Conservation (phyloP, 2,329 filamentous ascomycete species). For the Paracoccidioides lutzii region DNA sequence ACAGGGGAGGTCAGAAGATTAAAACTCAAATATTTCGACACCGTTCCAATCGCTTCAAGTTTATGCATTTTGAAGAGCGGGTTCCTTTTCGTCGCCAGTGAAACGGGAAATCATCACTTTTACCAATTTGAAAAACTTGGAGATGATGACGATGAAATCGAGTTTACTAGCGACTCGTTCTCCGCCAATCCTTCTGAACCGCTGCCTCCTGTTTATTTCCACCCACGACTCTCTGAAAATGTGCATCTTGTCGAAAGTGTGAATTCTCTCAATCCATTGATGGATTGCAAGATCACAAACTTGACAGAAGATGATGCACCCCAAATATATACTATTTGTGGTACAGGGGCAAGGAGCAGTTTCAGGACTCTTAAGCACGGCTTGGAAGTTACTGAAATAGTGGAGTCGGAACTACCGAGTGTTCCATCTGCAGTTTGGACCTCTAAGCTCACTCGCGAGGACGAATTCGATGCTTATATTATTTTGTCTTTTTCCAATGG, state of each 20-base stretch:
- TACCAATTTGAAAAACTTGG: slow-evolving; percentile 97
- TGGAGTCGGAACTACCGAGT: slow-evolving; percentile 82
- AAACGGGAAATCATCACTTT: slow-evolving; percentile 85
- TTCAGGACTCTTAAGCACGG: slow-evolving; percentile 91
- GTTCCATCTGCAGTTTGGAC: slow-evolving; percentile 93
- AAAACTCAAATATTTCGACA: slow-evolving; percentile 97
- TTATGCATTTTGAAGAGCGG: slow-evolving; percentile 91
- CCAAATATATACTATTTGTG: slow-evolving; percentile 88
- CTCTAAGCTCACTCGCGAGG: slow-evolving; percentile 66
- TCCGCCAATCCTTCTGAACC: slow-evolving; percentile 59
- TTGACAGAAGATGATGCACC: slow-evolving; percentile 84
- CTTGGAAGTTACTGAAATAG: slow-evolving; percentile 83
- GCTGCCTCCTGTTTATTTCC: slow-evolving; percentile 73
- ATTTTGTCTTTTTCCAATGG: slow-evolving; percentile 85
- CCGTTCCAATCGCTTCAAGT: slow-evolving; percentile 73
- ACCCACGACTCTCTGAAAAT: slow-evolving; percentile 66
- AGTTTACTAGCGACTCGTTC: slow-evolving; percentile 74
- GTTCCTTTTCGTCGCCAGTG: slow-evolving; percentile 83
- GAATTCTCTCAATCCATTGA: slow-evolving; percentile 76
- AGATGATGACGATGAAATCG: slow-evolving; percentile 80
- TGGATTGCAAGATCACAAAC: slow-evolving; percentile 86
- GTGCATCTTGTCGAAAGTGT: slow-evolving; percentile 73
- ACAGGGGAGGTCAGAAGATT: slow-evolving; percentile 71
- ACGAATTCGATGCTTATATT: slow-evolving; percentile 87
- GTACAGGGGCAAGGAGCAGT: slow-evolving; percentile 73